Evolutionary conservation across 2,329 filamentous ascomycete species (phyloP).

Genomic region (Zasmidium angulare): DNA sequence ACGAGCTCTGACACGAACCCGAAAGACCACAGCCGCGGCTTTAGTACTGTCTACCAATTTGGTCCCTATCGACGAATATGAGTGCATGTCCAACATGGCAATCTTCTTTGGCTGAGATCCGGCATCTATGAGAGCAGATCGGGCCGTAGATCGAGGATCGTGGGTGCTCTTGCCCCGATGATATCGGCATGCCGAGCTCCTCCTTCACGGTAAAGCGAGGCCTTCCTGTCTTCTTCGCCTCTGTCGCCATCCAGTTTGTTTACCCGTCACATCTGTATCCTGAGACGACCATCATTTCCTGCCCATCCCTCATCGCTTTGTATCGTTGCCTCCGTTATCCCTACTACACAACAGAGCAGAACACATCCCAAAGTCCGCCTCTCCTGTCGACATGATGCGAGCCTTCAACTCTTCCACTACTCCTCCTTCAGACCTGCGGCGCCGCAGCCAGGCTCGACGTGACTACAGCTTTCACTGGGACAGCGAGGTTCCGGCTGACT

Average conservation of each 20-base stretch:
- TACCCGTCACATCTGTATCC: not conserved
- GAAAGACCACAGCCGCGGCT: no score
- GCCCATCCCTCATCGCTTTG: constrained; percentile 10
- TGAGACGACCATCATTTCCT: constrained; percentile 8
- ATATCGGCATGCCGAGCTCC: not conserved
- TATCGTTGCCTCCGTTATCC: constrained; percentile 13
- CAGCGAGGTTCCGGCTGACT: constrained; percentile 9
- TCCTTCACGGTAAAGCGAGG: not conserved
- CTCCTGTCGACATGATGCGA: constrained; percentile 22
- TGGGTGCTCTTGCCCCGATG: not conserved
- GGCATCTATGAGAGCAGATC: no score
- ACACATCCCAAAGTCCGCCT: constrained; percentile 3
- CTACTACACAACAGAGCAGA: constrained; percentile 16
- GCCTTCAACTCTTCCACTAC: constrained; percentile 15
- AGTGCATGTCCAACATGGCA: no score
- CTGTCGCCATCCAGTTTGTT: not conserved
- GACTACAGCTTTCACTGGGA: constrained; percentile 12
- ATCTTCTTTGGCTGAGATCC: no score
- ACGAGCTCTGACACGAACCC: no score
- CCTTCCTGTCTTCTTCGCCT: not conserved
- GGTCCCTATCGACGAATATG: no score
- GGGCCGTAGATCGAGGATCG: not conserved
- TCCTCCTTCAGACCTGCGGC: constrained; percentile 19
- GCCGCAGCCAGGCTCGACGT: constrained; percentile 10
- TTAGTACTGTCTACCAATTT: no score